Evolutionary conservation across 2,329 filamentous ascomycete genomes (phyloP), one percentile per base, ranked within the genome.

Genomic region (Cryphonectria radicalis): DNA sequence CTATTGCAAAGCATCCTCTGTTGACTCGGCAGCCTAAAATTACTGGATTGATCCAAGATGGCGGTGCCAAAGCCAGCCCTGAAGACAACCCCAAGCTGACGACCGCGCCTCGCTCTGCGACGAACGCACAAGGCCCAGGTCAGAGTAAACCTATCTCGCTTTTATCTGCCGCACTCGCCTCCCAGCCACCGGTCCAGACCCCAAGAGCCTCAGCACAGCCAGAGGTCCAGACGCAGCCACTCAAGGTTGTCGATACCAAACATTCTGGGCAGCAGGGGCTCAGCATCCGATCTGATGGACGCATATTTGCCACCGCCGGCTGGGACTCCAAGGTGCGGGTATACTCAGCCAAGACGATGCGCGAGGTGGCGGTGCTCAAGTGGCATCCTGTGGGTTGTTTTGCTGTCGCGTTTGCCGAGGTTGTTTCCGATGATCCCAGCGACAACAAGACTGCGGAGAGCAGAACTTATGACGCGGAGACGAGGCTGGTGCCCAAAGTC

Each of bases 371-470:
- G 0, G 94, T 98, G 69, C 83, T 98, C 74, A 97, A 97, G 81
- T 98, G 95, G 95, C 96, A 98, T 81, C 90, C 92, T 75, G 91
- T 93, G 43, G 95, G 95, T 0, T 95, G 93, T 74, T 98, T 96
- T 81, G 89, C 93, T 4, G 87, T 93, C 25, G 91, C 89, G 0
- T 97, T 98, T 82, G 91, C 88, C 0, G 77, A 81, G 35, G 75
- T 89, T 28, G 74, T 55, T 8, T 4, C n/a, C 22, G 17, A 62
- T 11, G 37, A 40, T 43, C 32, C 50, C 46, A 28, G 28, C 67
- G 25, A 59, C 19, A 70, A 62, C 42, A 66, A 40, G 28, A 69
- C 46, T 63, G 68, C 35, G 37, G 55, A 63, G 55, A 55, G 25
- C 8, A 25, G 42, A 22, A 28, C 42, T 64, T 66, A 53, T 32